These are phyloP conservation scores for Aspergillus latus DNA, from an alignment of 2,329 filamentous ascomycete genomes.

Conservation along the genomic window DNA sequence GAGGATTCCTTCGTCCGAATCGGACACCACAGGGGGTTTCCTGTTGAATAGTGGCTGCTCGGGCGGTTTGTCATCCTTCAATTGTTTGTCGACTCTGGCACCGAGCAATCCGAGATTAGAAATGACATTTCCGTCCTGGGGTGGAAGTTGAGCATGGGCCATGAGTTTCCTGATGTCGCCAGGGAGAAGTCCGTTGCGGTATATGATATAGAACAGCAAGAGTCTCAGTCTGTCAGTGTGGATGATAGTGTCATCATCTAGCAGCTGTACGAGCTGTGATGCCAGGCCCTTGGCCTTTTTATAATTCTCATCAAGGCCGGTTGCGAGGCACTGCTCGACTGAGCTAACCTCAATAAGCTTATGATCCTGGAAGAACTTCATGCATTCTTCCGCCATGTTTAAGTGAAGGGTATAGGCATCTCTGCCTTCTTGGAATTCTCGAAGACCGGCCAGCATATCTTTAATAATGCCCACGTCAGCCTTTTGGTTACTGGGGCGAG, in stretches of 20 bases:
- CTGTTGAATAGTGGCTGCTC: constrained; percentile 69
- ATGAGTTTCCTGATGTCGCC: constrained; percentile 84
- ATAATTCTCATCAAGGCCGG: constrained; percentile 88
- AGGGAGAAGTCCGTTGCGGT: constrained; percentile 77
- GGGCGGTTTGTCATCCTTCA: constrained; percentile 74
- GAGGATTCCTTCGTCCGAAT: constrained; percentile 77
- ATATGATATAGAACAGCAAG: constrained; percentile 81
- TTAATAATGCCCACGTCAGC: constrained; percentile 87
- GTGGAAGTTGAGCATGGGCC: constrained; percentile 75
- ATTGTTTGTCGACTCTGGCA: constrained; percentile 65
- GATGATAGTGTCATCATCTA: constrained; percentile 77
- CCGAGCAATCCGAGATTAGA: constrained; percentile 78
- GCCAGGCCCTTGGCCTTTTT: constrained; percentile 87
- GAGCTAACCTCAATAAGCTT: constrained; percentile 85
- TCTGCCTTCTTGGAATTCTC: constrained; percentile 94
- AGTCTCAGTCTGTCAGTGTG: constrained; percentile 77
- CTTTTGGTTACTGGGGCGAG: constrained; percentile 55
- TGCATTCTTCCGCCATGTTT: constrained; percentile 95
- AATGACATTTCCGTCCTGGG: constrained; percentile 70
- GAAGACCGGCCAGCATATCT: constrained; percentile 92
- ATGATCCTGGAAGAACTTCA: constrained; percentile 83
- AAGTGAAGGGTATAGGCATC: constrained; percentile 92
- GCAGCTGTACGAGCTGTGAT: constrained; percentile 78
- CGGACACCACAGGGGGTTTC: constrained; percentile 56
- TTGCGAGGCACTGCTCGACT: constrained; percentile 86